A percentile compares a stretch with the other conserved stretches of the same genome.
Conservation (phyloP, 768 basidiomycete genomes). For the Podaxis rugospora region DNA sequence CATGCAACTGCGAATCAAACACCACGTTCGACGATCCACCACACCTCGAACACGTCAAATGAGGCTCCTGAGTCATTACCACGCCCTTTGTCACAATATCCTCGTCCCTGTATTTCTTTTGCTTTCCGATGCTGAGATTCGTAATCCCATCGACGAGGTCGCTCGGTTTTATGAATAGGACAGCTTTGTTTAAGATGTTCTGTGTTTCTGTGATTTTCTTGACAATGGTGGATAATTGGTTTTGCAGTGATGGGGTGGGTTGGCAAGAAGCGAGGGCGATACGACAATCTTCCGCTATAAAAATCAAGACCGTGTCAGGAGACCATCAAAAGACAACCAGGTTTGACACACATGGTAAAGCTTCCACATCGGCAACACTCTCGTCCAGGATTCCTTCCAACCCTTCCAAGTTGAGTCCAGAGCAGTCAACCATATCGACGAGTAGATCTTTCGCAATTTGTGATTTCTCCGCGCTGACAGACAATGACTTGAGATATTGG, state of each 20-base stretch:
- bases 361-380: constrained; percentile 25
- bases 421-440: constrained; percentile 57
- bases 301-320: not conserved
- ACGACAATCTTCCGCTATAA: constrained; percentile 47
- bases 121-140: constrained; percentile 32
- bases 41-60: constrained; percentile 57
- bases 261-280: constrained; percentile 56
- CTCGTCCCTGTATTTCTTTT: constrained; percentile 33
- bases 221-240: constrained; percentile 38
- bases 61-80: constrained; percentile 33
- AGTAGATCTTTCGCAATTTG: constrained; percentile 62
- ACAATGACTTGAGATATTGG: constrained; percentile 44
- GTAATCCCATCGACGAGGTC: constrained; percentile 67
- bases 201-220: constrained; percentile 41
- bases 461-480: constrained; percentile 56
- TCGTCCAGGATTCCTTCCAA: constrained; percentile 45
- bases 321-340: not conserved
- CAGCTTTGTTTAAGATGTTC: constrained; percentile 54
- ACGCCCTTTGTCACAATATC: constrained; percentile 67
- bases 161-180: constrained; percentile 65
- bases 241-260: constrained; percentile 43
- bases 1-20: constrained; percentile 20
- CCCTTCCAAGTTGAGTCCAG: constrained; percentile 55
- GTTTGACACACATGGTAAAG: constrained; percentile 26
- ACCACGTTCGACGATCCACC: constrained; percentile 50